phyloP scores from a whole-genome alignment of 2,329 filamentous ascomycete species.

The Calonectria hongkongensis region DNA sequence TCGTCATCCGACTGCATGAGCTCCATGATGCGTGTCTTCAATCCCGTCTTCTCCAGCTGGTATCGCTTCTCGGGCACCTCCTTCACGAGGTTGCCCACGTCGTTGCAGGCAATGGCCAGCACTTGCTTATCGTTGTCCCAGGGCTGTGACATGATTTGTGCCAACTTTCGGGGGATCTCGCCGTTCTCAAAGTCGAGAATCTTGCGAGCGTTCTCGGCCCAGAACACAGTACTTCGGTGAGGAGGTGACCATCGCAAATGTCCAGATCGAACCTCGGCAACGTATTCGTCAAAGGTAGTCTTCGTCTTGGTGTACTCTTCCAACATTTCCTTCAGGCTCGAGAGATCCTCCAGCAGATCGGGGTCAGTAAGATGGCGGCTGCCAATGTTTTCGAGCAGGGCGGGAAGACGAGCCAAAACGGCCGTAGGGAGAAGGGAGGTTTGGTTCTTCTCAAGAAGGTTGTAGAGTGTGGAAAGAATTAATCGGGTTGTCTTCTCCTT shows the following conservation, averaged over 20 bases:
- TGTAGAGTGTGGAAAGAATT: slow-evolving; percentile 90
- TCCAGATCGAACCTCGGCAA: slow-evolving; percentile 88
- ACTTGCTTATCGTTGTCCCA: slow-evolving; percentile 91
- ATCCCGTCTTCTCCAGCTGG: slow-evolving; percentile 86
- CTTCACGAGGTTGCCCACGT: slow-evolving; percentile 91
- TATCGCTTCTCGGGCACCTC: slow-evolving; percentile 90
- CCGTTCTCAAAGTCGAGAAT: slow-evolving; percentile 91
- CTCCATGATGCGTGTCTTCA: slow-evolving; percentile 94
- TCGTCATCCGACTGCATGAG: slow-evolving; percentile 94
- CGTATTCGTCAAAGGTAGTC: slow-evolving; percentile 91
- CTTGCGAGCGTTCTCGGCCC: slow-evolving; percentile 91
- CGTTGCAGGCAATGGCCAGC: slow-evolving; percentile 93
- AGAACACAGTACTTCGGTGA: slow-evolving; percentile 90
- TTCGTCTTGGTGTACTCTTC: slow-evolving; percentile 82
- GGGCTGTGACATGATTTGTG: slow-evolving; percentile 85
- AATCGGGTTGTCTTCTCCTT: slow-evolving; percentile 99
- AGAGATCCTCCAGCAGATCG: slow-evolving; percentile 78
- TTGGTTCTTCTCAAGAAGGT: slow-evolving; percentile 83
- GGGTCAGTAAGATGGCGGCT: slow-evolving; percentile 78
- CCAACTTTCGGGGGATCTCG: slow-evolving; percentile 85
- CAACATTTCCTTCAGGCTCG: slow-evolving; percentile 76
- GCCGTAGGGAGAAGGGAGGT: slow-evolving; percentile 88
- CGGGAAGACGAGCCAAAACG: slow-evolving; percentile 87
- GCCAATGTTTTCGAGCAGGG: slow-evolving; percentile 77
- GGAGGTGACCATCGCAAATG: slow-evolving; percentile 95